Evolutionary conservation across 2,329 filamentous ascomycete species (phyloP).

Genomic region (Hypomyces perniciosus): DNA sequence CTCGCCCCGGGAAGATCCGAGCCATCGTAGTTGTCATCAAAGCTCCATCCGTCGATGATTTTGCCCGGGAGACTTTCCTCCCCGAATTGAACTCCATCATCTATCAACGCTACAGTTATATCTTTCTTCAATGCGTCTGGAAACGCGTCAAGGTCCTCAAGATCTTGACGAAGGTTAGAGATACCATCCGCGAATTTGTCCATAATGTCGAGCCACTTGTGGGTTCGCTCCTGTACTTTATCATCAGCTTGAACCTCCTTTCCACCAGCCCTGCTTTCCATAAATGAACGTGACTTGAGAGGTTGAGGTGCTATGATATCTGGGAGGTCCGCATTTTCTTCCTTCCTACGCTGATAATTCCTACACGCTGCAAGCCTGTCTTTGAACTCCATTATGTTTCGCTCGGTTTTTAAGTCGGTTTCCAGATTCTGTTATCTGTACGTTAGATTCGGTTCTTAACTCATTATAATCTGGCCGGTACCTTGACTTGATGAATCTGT

Average conservation of each 20-base stretch:
- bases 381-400: too few relatives aligned
- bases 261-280: background rate
- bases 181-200: background rate
- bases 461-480: background rate
- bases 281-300: too few relatives aligned
- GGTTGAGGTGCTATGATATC: too few relatives aligned
- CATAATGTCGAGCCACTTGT: background rate
- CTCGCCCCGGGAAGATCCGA: background rate
- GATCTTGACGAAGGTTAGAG: background rate
- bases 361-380: too few relatives aligned
- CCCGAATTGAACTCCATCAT: background rate
- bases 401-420: too few relatives aligned
- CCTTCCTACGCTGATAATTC: too few relatives aligned
- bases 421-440: too few relatives aligned
- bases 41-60: background rate
- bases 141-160: background rate
- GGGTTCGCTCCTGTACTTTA: background rate
- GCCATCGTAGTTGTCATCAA: background rate
- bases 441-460: too few relatives aligned
- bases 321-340: too few relatives aligned
- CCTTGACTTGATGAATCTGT: background rate
- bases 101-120: background rate
- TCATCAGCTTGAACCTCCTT: background rate
- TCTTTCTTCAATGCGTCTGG: background rate
- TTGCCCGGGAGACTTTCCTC: background rate